Evolutionary conservation across 352 stramenopile species (phyloP), one percentile per base, ranked within the genome.

Genomic region (Phytopythium aichiense): DNA sequence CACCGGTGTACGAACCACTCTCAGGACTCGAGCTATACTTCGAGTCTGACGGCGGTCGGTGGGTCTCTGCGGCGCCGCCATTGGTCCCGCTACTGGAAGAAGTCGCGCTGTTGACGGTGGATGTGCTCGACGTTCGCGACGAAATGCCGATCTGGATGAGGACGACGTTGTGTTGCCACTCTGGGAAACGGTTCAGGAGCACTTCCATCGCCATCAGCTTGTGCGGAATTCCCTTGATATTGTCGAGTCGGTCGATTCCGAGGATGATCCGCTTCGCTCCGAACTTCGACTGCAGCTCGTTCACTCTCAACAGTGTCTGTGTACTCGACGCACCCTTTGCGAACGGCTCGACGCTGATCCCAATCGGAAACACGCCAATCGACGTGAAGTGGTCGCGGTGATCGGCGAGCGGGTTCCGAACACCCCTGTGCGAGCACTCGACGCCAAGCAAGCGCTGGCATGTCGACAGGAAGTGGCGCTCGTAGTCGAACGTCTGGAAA

Each of bases 131-230:
- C 23, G 69, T 76, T 15, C 84, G 73, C 9, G 85, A 94, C 11
- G 93, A 97, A 49, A 99, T 97, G n/a, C 95, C 96, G 60, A 99
- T 97, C 71, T 98, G 94, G 51, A 98, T 91, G 30, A 98, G 67
- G 20, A 97, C 92, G 43, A 98, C 91, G 72, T 98, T 98, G 51
- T 95, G 91, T 45, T 95, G 84, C 90, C 91, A 98, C 60, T 98
- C 85, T 15, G 89, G 88, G 64, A 95, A 94, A 0, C 79, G 71
- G 28, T 79, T 82, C n/a, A 97, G 65, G 46, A 96, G 76, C 54
- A 81, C 72, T 58, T 97, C 89, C 70, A 97, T 92, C 40, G 84
- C 89, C 43, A 96, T 59, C 53, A 97, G 72, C 60, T 95, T 96
- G 64, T 96, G 82, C 4, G 89, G 89, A 45, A 97, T 95, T 12